phyloP scores from a whole-genome alignment of 441 rosid species.

The Erodium chrysanthum region DNA sequence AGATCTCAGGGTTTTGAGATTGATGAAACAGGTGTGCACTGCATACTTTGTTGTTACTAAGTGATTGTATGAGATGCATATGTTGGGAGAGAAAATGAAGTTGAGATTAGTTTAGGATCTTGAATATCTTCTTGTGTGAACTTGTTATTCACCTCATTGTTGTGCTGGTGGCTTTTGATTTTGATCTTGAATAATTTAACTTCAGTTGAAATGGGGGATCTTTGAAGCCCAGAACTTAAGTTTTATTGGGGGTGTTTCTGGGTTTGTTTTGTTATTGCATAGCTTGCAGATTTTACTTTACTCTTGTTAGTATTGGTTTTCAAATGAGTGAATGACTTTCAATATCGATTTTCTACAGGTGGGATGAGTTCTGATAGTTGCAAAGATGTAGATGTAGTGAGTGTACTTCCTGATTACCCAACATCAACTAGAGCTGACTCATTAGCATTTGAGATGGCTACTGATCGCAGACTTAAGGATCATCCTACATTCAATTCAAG shows the following conservation, averaged over 20 bases:
- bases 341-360: constrained; percentile 26
- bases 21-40: background rate
- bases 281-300: background rate
- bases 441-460: constrained; percentile 20
- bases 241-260: background rate
- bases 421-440: constrained; percentile 31
- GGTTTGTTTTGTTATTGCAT: background rate
- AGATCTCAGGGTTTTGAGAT: constrained; percentile 5
- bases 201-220: too few species aligned
- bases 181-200: too few species aligned
- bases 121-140: background rate
- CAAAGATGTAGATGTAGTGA: constrained; percentile 81
- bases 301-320: background rate
- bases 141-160: background rate
- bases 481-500: constrained; percentile 28
- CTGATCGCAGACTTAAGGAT: constrained; percentile 29
- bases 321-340: background rate
- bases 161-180: background rate
- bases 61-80: too few species aligned
- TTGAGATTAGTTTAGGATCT: constrained; percentile 3
- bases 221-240: background rate
- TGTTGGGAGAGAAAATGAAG: background rate
- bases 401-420: constrained; percentile 46
- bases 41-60: background rate
- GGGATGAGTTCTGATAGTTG: constrained; percentile 44